Evolutionary conservation across 2,329 filamentous ascomycete species (phyloP).

Genomic region (Bipolaris cookei): DNA sequence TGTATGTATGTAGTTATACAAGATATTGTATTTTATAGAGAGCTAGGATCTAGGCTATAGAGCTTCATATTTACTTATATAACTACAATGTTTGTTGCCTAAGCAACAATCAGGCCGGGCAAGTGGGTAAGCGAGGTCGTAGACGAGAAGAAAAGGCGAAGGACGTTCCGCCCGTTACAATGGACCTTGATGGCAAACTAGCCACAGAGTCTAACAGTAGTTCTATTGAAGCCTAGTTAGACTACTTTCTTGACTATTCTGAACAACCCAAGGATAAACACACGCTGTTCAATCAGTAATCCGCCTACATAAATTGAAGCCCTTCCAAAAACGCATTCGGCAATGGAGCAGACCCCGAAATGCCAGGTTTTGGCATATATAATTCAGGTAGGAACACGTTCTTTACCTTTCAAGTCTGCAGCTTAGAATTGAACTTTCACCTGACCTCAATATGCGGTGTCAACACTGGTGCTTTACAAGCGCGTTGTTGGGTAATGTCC

Average conservation of each 20-base stretch:
- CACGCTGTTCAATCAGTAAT: not conserved
- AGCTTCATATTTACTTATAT: not conserved
- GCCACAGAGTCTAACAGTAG: not conserved
- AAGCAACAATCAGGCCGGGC: not conserved
- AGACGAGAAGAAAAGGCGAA: not conserved
- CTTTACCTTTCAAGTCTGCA: not conserved
- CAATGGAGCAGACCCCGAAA: not conserved
- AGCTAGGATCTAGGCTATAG: not conserved
- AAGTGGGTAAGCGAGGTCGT: not conserved
- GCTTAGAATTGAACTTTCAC: not conserved
- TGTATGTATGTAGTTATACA: no score
- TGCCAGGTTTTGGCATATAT: not conserved
- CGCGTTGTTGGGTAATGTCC: conserved; percentile 1
- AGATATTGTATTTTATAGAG: not conserved
- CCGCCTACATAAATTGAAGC: conserved; percentile 1
- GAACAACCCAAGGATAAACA: not conserved
- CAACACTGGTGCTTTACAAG: not conserved
- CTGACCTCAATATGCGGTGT: conserved; percentile 4
- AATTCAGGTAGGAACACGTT: not conserved
- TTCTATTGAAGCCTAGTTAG: not conserved
- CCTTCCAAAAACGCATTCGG: not conserved
- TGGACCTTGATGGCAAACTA: no score
- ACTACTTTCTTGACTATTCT: not conserved
- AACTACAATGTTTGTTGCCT: not conserved
- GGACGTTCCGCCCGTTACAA: not conserved